phyloP scores from a whole-genome alignment of 768 basidiomycete species.

The Mycena venus region DNA sequence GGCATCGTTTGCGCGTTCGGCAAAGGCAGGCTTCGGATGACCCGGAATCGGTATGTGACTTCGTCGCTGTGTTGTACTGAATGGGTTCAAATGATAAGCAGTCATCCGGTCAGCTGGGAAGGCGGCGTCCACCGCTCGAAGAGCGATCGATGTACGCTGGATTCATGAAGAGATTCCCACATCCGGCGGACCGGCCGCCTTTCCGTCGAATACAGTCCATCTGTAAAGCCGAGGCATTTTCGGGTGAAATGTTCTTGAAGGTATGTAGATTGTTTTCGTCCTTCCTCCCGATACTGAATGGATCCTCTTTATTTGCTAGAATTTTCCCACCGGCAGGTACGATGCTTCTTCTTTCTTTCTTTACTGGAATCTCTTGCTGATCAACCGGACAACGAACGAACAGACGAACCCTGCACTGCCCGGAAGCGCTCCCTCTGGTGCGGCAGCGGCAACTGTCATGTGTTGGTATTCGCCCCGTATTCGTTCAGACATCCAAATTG shows the following conservation, averaged over 20 bases:
- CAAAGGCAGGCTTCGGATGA: not conserved
- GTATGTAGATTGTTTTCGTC: not conserved
- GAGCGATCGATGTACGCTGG: not conserved
- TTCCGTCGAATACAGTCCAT: not conserved
- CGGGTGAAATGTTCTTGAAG: not conserved
- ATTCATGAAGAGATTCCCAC: not conserved
- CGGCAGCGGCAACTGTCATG: not conserved
- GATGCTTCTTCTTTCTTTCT: not conserved
- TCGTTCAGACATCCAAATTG: not conserved
- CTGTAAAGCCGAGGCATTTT: not conserved
- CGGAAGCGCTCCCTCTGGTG: constrained; percentile 4
- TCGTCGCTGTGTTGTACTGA: no score
- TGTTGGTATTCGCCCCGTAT: not conserved
- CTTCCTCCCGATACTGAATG: not conserved
- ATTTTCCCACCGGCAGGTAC: not conserved
- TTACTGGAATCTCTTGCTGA: not conserved
- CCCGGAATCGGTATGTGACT: not conserved
- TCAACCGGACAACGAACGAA: no score
- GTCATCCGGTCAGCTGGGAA: not conserved
- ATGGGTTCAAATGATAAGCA: not conserved
- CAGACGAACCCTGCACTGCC: not conserved
- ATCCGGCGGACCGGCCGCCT: not conserved
- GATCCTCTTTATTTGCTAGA: not conserved
- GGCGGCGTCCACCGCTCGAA: not conserved
- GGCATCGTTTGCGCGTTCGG: no score